A percentile compares a stretch with the other conserved stretches of the same genome.
Conservation (phyloP, 2,329 filamentous ascomycete species). For the Alternaria gansuensis region DNA sequence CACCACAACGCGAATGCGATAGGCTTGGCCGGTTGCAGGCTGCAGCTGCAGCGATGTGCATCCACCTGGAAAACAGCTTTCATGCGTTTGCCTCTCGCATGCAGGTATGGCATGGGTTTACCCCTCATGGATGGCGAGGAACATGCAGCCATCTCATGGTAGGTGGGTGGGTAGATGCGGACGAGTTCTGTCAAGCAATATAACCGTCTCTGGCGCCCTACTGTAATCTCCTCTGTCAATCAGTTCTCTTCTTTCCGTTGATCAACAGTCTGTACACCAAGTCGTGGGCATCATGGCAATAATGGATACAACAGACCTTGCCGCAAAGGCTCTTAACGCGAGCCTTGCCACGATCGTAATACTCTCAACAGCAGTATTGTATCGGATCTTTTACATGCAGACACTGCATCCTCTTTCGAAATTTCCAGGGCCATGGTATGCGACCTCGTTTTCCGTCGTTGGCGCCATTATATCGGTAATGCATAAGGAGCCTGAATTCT, state of each 20-base stretch:
- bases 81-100: background rate
- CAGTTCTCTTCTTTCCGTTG: background rate
- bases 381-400: conserved; percentile 48
- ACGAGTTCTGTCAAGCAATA: background rate
- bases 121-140: conserved; percentile 1
- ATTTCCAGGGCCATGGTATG: conserved; percentile 56
- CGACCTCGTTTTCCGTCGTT: conserved; percentile 48
- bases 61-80: background rate
- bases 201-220: background rate
- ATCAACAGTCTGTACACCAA: background rate
- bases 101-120: background rate
- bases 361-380: conserved; percentile 20
- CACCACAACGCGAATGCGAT: conserved; percentile 4
- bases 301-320: background rate
- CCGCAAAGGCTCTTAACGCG: conserved; percentile 10
- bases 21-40: background rate
- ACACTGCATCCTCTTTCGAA: conserved; percentile 55
- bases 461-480: conserved; percentile 40
- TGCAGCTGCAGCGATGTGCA: background rate
- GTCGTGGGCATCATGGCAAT: conserved; percentile 6
- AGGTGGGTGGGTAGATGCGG: background rate
- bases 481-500: conserved; percentile 41
- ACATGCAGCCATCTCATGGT: background rate
- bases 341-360: conserved; percentile 11
- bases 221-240: background rate